Evolutionary conservation across 306 rosid species (phyloP).

Genomic region (Astragalus glycyphyllos): DNA sequence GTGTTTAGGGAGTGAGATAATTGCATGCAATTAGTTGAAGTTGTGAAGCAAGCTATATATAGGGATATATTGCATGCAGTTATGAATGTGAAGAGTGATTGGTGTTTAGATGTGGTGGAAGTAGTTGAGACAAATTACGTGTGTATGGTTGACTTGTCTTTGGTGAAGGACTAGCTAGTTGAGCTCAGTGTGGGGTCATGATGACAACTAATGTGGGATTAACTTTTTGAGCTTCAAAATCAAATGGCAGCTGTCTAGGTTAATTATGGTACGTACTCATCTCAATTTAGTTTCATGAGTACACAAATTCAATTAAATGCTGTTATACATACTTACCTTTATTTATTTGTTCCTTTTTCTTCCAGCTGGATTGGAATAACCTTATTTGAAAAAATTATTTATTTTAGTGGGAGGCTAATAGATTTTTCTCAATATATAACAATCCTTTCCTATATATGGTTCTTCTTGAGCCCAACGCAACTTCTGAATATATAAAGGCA

Average conservation of each 20-base stretch:
- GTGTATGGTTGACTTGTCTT: constrained; percentile 49
- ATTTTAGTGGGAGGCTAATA: constrained; percentile 17
- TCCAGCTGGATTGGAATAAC: constrained; percentile 13
- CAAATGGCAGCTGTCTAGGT: constrained; percentile 40
- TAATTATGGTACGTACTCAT: constrained; percentile 3
- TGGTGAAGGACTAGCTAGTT: constrained; percentile 25
- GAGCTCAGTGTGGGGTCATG: constrained; percentile 37
- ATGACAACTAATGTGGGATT: constrained; percentile 47
- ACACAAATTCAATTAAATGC: neutral
- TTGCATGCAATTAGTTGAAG: constrained; percentile 40
- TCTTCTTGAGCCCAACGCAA: neutral
- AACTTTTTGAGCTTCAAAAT: constrained; percentile 22
- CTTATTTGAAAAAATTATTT: constrained; percentile 3
- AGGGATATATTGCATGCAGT: constrained; percentile 31
- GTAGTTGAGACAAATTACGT: constrained; percentile 51
- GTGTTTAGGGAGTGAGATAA: constrained; percentile 22
- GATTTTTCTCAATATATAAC: constrained; percentile 2
- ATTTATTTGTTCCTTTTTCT: neutral
- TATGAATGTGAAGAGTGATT: constrained; percentile 28
- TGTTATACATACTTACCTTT: neutral
- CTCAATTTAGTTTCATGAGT: constrained; percentile 21
- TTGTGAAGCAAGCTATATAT: constrained; percentile 35
- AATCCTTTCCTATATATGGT: neutral
- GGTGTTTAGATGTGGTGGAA: constrained; percentile 42
- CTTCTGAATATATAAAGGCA: constrained; percentile 1